Evolutionary conservation across 352 stramenopile genomes (phyloP), one percentile per base, ranked within the genome.

Genomic region (Globisporangium nunn): DNA sequence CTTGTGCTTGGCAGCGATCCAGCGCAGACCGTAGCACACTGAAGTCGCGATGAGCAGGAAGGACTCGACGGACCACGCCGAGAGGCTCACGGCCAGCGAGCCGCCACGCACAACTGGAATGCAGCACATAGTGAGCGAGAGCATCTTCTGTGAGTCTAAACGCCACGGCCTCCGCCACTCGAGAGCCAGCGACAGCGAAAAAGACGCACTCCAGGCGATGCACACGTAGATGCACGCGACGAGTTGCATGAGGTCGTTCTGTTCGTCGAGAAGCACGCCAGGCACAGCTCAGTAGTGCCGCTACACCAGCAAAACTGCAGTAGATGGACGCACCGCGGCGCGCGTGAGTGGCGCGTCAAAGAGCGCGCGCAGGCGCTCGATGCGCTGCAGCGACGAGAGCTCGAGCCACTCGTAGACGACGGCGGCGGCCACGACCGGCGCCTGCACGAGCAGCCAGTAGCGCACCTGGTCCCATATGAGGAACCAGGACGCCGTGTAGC

Each of bases 341-440:
- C 84, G 81, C 30, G 79, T 79, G 50, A 91, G 59, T 7, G 83
- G 81, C 35, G 79, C 70, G 64, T 88, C 81, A 54, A 83, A 91
- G 53, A 88, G 40, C 53, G 67, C 66, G 47, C 85, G 81, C 37
- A 91, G 57, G 43, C 72, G 78, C 56, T 92, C 85, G 39, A 94
- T 61, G 50, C 76, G 84, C 43, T 67, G 63, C 50, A 79, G 68
- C 47, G 73, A 83, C 17, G 78, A 60, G 47, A 89, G 50, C 57
- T 94, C 80, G 61, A 94, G 81, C 81, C 81, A 94, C 61, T 91
- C 80, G 61, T 85, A 92, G 56, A 87, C 68, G 56, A 92, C 71
- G 11, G 81, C 87, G 54, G 90, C 40, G 17, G 66, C 78, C 31
- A 89, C 50, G 12, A 93, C 68, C 15, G 85, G 80, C 49, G 80